Evolutionary conservation across 2,329 filamentous ascomycete genomes (phyloP).

Genomic region (Aspergillus unguis): DNA sequence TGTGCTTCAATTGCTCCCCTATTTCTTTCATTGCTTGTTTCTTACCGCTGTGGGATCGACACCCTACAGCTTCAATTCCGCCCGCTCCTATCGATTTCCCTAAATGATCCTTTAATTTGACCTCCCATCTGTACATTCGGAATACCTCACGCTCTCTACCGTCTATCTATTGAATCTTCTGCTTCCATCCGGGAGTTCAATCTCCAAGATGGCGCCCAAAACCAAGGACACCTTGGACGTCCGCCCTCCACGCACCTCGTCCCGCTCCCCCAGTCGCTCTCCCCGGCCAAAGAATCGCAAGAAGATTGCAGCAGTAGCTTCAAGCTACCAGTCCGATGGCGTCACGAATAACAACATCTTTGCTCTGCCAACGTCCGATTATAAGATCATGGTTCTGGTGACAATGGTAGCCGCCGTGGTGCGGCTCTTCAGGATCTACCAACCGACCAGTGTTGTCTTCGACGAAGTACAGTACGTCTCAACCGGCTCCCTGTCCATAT

Average conservation of each 20-base stretch:
- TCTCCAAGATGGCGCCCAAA: constrained; percentile 28
- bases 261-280: constrained; percentile 39
- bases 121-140: constrained; percentile 6
- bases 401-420: constrained; percentile 75
- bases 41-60: constrained; percentile 8
- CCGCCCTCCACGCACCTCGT: constrained; percentile 32
- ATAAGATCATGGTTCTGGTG: constrained; percentile 68
- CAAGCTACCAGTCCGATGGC: constrained; percentile 48
- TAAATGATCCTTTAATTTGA: constrained; percentile 9
- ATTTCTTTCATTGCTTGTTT: constrained; percentile 20
- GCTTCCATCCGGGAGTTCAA: constrained; percentile 2
- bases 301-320: constrained; percentile 27
- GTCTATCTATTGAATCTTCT: constrained; percentile 13
- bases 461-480: constrained; percentile 92
- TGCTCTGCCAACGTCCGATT: constrained; percentile 77
- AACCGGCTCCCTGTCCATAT: not conserved
- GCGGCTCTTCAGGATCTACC: constrained; percentile 91
- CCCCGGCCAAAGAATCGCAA: constrained; percentile 39
- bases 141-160: constrained; percentile 14
- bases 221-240: constrained; percentile 37
- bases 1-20: constrained; percentile 30
- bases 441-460: constrained; percentile 94
- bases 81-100: constrained; percentile 7
- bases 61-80: constrained; percentile 3
- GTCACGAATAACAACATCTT: constrained; percentile 89